Conservation (phyloP, 306 rosid genomes). For the Cajanus cajan region DNA sequence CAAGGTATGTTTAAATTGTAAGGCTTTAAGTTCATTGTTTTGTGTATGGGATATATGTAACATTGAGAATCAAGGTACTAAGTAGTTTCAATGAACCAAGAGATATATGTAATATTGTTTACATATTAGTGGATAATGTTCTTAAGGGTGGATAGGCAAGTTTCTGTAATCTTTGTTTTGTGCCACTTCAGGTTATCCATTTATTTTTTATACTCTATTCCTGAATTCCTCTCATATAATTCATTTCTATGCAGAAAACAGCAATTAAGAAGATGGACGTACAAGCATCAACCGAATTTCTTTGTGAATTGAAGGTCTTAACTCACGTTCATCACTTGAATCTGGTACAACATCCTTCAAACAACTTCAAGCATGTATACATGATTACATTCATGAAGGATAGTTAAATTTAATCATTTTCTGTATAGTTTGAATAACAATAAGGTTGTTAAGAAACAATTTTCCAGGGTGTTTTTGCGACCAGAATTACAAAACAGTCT, state of each 20-base stretch:
- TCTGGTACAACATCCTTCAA: conserved; percentile 56
- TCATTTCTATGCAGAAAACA: conserved; percentile 58
- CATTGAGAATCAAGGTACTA: neutral
- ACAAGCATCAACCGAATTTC: conserved; percentile 85
- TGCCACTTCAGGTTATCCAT: neutral
- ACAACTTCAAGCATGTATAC: neutral
- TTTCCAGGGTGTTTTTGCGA: neutral
- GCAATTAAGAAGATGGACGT: conserved; percentile 57
- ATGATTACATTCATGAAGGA: neutral
- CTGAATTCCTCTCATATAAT: neutral
- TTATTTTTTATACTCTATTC: neutral
- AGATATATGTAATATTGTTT: neutral
- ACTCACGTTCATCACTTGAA: conserved; percentile 94
- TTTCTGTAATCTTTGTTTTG: neutral
- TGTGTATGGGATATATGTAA: neutral
- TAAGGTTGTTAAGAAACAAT: neutral
- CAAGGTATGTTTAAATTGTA: neutral
- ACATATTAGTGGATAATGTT: too few relatives aligned
- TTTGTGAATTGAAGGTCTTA: conserved; percentile 78
- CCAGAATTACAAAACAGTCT: neutral
- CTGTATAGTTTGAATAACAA: neutral
- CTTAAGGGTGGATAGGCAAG: neutral
- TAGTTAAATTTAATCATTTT: neutral
- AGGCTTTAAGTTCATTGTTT: neutral
- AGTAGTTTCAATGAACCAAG: neutral